A percentile compares a stretch with the other conserved stretches of the same genome.
phyloP scores from a whole-genome alignment of 306 rosid species.

The Castanea sativa region DNA sequence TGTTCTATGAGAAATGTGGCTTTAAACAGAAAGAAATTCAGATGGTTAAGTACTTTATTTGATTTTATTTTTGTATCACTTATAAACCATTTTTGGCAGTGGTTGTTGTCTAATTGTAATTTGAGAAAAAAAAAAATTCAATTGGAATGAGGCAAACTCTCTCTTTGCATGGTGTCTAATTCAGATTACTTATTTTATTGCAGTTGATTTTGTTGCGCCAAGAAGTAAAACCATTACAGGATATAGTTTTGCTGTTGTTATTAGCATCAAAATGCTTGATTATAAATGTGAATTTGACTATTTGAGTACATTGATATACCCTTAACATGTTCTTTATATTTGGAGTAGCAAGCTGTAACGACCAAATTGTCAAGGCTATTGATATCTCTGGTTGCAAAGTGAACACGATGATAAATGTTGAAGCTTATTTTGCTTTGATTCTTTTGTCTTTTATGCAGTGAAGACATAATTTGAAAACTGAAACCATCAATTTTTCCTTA shows the following conservation, averaged over 20 bases:
- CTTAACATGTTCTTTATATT: not conserved
- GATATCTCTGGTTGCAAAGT: too few species aligned
- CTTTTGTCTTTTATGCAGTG: too few species aligned
- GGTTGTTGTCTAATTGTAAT: not conserved
- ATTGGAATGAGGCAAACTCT: not conserved
- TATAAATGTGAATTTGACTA: not conserved
- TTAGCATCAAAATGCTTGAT: not conserved
- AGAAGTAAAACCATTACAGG: not conserved
- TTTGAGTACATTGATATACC: not conserved
- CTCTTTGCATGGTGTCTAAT: not conserved
- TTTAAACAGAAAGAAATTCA: conserved; percentile 56
- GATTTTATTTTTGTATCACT: conserved; percentile 16
- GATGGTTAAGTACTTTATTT: conserved; percentile 68
- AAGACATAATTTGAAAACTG: too few species aligned
- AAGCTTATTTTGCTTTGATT: too few species aligned
- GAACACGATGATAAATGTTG: too few species aligned
- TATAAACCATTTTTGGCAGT: not conserved
- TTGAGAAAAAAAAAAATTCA: too few species aligned
- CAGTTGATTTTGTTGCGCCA: not conserved
- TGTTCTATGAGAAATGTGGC: conserved; percentile 78
- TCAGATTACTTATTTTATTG: not conserved
- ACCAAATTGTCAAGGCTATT: too few species aligned
- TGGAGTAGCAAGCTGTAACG: too few species aligned
- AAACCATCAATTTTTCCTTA: too few species aligned
- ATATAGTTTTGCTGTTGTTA: not conserved